phyloP scores from a whole-genome alignment of 2,329 filamentous ascomycete genomes.

The Fonsecaea nubica region DNA sequence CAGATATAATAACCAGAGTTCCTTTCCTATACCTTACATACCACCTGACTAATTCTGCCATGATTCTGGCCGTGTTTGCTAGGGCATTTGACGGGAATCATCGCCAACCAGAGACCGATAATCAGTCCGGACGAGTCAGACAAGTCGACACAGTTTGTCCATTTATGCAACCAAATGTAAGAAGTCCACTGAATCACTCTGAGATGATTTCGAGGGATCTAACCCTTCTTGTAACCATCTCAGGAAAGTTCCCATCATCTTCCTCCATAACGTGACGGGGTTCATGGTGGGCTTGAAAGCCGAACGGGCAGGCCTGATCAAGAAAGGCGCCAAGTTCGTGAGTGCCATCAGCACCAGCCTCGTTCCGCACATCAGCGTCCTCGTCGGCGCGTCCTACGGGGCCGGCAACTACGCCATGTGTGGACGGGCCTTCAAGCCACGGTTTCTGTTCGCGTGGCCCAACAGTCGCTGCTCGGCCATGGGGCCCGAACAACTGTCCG shows the following conservation, averaged over 20 bases:
- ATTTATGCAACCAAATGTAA: constrained; percentile 50
- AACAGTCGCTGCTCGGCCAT: constrained; percentile 52
- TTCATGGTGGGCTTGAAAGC: constrained; percentile 58
- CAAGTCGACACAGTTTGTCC: constrained; percentile 54
- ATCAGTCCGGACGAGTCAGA: constrained; percentile 51
- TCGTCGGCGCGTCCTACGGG: constrained; percentile 54
- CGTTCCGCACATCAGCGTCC: constrained; percentile 55
- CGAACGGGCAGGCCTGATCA: constrained; percentile 54
- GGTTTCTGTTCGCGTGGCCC: constrained; percentile 54
- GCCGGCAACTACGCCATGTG: constrained; percentile 59
- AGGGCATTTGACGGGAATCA: constrained; percentile 49
- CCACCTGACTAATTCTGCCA: background rate
- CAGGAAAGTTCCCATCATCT: constrained; percentile 51
- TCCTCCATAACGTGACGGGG: constrained; percentile 57
- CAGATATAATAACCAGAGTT: no score
- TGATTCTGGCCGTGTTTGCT: background rate
- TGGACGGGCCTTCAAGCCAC: constrained; percentile 50
- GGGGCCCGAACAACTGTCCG: constrained; percentile 50
- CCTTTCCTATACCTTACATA: background rate
- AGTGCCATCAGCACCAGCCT: constrained; percentile 53
- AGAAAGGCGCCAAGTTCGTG: constrained; percentile 54
- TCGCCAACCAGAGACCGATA: constrained; percentile 52
- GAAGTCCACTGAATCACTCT: background rate
- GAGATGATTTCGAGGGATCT: no score
- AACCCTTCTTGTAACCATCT: background rate